These are phyloP conservation scores for Fusarium mangiferae DNA, from an alignment of 2,329 filamentous ascomycete genomes.

Conservation along the genomic window DNA sequence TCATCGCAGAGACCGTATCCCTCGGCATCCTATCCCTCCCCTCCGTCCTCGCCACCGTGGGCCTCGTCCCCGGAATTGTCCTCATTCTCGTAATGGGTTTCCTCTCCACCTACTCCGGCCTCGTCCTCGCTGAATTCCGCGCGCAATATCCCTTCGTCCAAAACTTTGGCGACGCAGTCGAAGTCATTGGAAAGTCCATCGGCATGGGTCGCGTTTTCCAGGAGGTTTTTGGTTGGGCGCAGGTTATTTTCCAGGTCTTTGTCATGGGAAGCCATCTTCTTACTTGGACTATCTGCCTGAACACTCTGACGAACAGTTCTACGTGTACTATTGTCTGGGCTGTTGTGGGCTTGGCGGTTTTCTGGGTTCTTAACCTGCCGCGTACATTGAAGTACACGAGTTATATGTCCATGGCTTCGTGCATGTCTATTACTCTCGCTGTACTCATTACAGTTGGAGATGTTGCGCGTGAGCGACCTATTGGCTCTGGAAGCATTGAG, in stretches of 20 bases:
- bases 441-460: constrained; percentile 73
- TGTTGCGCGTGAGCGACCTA: constrained; percentile 60
- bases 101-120: constrained; percentile 72
- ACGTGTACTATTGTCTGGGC: constrained; percentile 73
- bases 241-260: constrained; percentile 72
- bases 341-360: constrained; percentile 67
- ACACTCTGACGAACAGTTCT: constrained; percentile 68
- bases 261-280: constrained; percentile 76
- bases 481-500: constrained; percentile 49
- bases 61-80: constrained; percentile 77
- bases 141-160: constrained; percentile 74
- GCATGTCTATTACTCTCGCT: constrained; percentile 69
- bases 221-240: constrained; percentile 68
- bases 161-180: constrained; percentile 73
- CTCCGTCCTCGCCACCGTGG: constrained; percentile 76
- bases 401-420: constrained; percentile 71
- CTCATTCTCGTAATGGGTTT: constrained; percentile 74
- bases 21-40: constrained; percentile 76
- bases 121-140: constrained; percentile 73
- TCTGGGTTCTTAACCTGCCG: constrained; percentile 68
- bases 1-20: constrained; percentile 58
- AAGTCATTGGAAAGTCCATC: constrained; percentile 60
- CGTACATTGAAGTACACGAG: constrained; percentile 71
- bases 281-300: constrained; percentile 74
- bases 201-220: constrained; percentile 64